Evolutionary conservation across 371 early-diverging fungal species (phyloP).

Genomic region (Circinella umbellata): DNA sequence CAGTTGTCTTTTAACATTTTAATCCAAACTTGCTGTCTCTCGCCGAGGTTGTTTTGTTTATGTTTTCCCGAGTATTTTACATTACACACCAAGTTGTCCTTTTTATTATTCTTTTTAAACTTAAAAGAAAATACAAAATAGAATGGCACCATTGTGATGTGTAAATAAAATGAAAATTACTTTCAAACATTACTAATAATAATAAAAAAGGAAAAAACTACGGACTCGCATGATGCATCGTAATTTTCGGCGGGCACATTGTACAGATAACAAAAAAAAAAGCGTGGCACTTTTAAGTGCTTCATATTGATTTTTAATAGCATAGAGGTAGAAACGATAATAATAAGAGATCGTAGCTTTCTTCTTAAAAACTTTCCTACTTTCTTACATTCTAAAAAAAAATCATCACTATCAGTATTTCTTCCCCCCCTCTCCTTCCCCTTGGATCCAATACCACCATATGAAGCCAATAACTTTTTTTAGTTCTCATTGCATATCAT

Average conservation of each 20-base stretch:
- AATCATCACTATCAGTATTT: background rate
- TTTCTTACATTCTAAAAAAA: no score
- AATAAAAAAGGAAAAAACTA: no score
- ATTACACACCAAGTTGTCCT: no score
- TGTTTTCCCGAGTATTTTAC: background rate
- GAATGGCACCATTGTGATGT: background rate
- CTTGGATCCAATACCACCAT: conserved; percentile 3
- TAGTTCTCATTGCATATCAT: background rate
- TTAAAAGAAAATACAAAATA: background rate
- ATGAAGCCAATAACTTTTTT: background rate
- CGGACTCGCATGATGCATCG: background rate
- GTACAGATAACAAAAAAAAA: no score
- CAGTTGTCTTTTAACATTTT: background rate
- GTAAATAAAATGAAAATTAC: background rate
- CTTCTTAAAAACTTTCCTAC: no score
- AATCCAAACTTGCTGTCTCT: conserved; percentile 1
- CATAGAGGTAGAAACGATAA: no score
- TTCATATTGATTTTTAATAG: no score
- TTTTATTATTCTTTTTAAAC: background rate
- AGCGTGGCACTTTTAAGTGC: no score
- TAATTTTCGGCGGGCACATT: no score
- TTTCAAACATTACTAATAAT: background rate
- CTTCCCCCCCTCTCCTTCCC: background rate
- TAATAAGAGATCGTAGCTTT: no score
- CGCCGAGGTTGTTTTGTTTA: background rate